These are phyloP conservation scores for Fusarium ramigenum DNA, from an alignment of 2,329 filamentous ascomycete genomes.

Conservation along the genomic window DNA sequence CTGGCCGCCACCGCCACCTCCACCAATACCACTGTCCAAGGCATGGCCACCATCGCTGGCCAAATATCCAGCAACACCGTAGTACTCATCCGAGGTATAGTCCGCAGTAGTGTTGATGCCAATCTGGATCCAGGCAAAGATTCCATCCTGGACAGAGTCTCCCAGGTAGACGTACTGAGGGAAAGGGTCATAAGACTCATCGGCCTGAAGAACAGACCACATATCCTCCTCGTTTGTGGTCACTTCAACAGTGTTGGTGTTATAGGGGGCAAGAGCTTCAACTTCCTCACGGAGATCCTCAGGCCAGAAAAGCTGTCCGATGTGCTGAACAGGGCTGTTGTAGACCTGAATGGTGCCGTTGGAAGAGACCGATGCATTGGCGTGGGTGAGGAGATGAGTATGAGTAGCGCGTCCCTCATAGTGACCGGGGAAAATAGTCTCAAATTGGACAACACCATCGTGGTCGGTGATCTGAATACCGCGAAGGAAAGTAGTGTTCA, in stretches of 20 bases:
- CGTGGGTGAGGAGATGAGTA: not conserved
- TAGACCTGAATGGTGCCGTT: conserved; percentile 13
- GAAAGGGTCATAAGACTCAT: conserved; percentile 13
- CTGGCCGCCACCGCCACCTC: not conserved
- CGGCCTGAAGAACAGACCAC: conserved; percentile 4
- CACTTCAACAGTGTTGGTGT: not conserved
- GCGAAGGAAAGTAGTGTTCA: conserved; percentile 10
- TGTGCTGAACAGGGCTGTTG: conserved; percentile 10
- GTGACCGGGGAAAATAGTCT: conserved; percentile 6
- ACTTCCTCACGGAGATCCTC: not conserved
- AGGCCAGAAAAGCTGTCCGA: conserved; percentile 12
- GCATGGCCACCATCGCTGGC: not conserved
- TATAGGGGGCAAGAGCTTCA: not conserved
- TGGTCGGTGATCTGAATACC: conserved; percentile 11
- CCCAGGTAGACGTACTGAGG: conserved; percentile 8
- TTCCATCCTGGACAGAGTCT: conserved; percentile 4
- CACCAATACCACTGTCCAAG: conserved; percentile 3
- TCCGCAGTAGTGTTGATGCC: not conserved
- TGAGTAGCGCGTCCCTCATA: conserved; percentile 1
- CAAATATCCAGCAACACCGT: conserved; percentile 7
- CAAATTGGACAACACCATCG: conserved; percentile 2
- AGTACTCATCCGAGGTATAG: not conserved
- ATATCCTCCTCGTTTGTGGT: conserved; percentile 7
- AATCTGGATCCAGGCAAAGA: conserved; percentile 12
- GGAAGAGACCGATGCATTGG: conserved; percentile 1